These are phyloP conservation scores for Pestalotiopsis sp. DNA, from an alignment of 2,329 filamentous ascomycete species.

Conservation along the genomic window DNA sequence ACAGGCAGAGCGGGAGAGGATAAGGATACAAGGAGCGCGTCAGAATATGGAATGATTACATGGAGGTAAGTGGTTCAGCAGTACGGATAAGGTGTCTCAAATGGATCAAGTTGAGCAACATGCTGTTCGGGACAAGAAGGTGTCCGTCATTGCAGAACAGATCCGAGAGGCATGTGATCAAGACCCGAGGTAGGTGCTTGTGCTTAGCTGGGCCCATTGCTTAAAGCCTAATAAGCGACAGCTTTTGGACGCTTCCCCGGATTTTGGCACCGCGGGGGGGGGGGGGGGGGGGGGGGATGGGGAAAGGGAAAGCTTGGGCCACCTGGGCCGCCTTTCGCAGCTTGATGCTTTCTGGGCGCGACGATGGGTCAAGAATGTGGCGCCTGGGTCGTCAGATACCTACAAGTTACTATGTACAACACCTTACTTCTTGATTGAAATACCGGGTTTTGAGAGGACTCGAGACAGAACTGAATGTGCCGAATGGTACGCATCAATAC, in stretches of 20 bases:
- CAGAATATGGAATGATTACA: neutral
- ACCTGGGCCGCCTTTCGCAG: neutral
- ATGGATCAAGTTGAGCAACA: neutral
- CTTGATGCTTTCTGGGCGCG: neutral
- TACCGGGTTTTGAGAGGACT: neutral
- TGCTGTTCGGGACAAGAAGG: neutral
- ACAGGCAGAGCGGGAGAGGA: neutral
- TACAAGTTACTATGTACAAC: no score
- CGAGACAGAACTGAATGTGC: no score
- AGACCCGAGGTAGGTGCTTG: constrained; percentile 6
- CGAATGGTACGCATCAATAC: no score
- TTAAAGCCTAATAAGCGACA: neutral
- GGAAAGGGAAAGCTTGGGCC: neutral
- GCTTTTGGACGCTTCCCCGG: neutral
- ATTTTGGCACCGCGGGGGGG: constrained; percentile 9
- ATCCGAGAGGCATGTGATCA: constrained; percentile 6
- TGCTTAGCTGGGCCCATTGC: neutral
- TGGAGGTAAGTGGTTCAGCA: neutral
- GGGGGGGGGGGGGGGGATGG: no score
- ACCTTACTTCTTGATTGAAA: neutral
- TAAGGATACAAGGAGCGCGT: neutral
- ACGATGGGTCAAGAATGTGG: neutral
- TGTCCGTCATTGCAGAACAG: neutral
- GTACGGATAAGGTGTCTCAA: neutral
- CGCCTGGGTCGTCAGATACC: neutral